Evolutionary conservation across 176 grass and related monocot genomes (phyloP), one percentile per base, ranked within the genome.

Genomic region (Aegilops umbellulata): DNA sequence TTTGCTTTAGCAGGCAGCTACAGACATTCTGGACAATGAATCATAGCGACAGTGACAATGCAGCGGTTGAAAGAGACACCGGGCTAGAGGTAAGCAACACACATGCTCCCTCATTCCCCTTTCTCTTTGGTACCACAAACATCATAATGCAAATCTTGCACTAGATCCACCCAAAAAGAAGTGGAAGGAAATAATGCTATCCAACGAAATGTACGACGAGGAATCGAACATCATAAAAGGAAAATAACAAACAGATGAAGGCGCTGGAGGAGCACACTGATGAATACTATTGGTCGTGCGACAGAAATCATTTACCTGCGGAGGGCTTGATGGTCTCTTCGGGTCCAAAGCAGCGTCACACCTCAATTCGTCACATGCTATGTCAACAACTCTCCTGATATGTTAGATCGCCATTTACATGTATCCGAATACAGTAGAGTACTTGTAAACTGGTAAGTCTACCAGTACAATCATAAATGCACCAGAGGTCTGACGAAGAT

Each of bases 171-270:
- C 14, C 44, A 87, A 80, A 14, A 20, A 25, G 13, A 78, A 31
- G 2, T 17, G 4, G 11, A 5, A 27, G 7, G 7, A 55, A 29
- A 17, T 74, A 65, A 72, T 3, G 65, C 23, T 63, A 66, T 13
- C 38, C 1, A 25, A 65, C 19, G 11, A 23, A 15, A 78, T 72
- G 74, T 65, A 74, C 65, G 88, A 75, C 53, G 13, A 62, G n/a
- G 31, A 77, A 86, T 82, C 79, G 25, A 1, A 68, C 30, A 73
- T 16, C 10, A 73, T 16, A 32, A 65, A 61, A 60, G 10, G 36
- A 77, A 82, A 82, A 82, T 36, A 71, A 55, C 83, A 86, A 77
- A 29, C 51, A 63, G 61, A 78, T 71, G 69, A 39, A 82, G 27
- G 17, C 62, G 35, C 26, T 62, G 58, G 25, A 79, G 44, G 15